Evolutionary conservation across 2,329 filamentous ascomycete genomes (phyloP).

Genomic region (Coniochaeta hoffmannii): DNA sequence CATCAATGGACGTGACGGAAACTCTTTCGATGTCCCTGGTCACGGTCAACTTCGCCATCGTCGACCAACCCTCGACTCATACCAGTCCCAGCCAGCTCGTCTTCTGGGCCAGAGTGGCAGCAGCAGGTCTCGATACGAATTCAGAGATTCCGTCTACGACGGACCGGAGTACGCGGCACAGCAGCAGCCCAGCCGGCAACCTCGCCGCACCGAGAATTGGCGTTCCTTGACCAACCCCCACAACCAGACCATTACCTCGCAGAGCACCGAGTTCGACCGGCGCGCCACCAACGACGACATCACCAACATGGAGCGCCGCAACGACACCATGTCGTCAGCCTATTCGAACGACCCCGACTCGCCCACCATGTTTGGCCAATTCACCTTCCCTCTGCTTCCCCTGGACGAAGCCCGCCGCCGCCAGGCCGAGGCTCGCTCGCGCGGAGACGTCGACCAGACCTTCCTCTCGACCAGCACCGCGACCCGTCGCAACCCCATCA

Average conservation of each 20-base stretch:
- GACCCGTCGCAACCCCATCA: not conserved
- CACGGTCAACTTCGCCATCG: not conserved
- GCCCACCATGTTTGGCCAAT: conserved; percentile 14
- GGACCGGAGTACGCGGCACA: not conserved
- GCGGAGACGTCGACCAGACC: conserved; percentile 15
- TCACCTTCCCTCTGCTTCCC: conserved; percentile 22
- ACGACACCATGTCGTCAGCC: not conserved
- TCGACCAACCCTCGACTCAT: no score
- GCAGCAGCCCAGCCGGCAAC: not conserved
- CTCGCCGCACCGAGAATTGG: not conserved
- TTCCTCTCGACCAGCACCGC: conserved; percentile 8
- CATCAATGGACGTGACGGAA: conserved; percentile 22
- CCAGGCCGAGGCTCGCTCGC: conserved; percentile 14
- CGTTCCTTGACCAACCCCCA: not conserved
- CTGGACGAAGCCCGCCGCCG: conserved; percentile 22
- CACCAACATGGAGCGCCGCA: conserved; percentile 5
- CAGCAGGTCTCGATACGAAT: not conserved
- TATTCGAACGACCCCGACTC: not conserved
- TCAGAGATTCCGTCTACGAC: not conserved
- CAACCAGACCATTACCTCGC: not conserved
- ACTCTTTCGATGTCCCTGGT: conserved; percentile 13
- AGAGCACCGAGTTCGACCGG: not conserved
- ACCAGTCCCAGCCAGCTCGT: not conserved
- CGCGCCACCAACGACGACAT: not conserved
- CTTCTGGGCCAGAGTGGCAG: not conserved